Conservation (phyloP, 352 stramenopile species). For the Aphanomyces astaci region DNA sequence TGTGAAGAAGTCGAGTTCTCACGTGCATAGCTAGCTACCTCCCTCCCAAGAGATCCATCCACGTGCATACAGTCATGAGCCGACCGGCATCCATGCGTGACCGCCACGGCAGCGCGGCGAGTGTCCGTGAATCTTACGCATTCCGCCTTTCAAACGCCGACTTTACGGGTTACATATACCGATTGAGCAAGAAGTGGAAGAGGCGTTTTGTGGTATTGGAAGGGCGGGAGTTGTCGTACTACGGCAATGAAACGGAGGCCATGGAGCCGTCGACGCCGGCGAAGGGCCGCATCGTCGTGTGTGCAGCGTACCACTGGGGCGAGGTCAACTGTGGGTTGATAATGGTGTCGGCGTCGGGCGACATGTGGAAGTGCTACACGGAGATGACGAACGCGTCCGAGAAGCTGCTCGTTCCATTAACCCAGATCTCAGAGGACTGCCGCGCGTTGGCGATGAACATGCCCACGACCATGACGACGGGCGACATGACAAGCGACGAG, state of each 20-base stretch:
- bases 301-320: slow-evolving; percentile 8
- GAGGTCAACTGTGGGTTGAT: slow-evolving; percentile 21
- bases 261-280: slow-evolving; percentile 3
- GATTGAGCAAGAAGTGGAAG: slow-evolving; percentile 47
- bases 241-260: slow-evolving; percentile 14
- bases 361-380: slow-evolving; percentile 20
- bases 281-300: slow-evolving; percentile 12
- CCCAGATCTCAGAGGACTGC: slow-evolving; percentile 12
- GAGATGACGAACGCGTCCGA: slow-evolving; percentile 23
- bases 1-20: too few relatives aligned
- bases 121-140: not conserved
- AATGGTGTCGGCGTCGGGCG: slow-evolving; percentile 5
- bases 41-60: not conserved
- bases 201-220: slow-evolving; percentile 52
- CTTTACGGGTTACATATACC: slow-evolving; percentile 19
- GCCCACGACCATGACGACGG: not conserved
- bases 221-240: slow-evolving; percentile 53
- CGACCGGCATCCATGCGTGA: not conserved
- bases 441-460: slow-evolving; percentile 4
- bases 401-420: slow-evolving; percentile 5
- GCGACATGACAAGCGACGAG: slow-evolving; percentile 1
- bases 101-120: not conserved
- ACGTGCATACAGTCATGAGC: not conserved
- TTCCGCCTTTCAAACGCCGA: slow-evolving; percentile 21
- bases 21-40: not conserved